These are phyloP conservation scores for Leccinum boreale DNA, from an alignment of 768 basidiomycete species.

Conservation along the genomic window DNA sequence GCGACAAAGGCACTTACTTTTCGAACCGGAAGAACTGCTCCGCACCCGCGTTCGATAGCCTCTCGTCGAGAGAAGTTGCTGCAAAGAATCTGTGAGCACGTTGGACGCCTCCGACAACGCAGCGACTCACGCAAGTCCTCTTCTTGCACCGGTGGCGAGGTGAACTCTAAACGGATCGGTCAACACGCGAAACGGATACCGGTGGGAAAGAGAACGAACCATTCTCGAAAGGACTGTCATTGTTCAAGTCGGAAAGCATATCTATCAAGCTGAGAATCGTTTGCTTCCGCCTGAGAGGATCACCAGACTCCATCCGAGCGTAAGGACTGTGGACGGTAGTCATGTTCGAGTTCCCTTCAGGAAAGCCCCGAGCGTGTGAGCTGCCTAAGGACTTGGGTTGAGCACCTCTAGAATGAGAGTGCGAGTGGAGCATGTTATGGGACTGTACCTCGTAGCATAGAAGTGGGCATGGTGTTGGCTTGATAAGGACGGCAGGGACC, in stretches of 20 bases:
- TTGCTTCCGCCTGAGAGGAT: conserved; percentile 39
- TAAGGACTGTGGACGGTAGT: conserved; percentile 25
- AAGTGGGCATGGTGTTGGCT: conserved; percentile 5
- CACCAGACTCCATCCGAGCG: conserved; percentile 26
- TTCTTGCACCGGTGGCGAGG: conserved; percentile 36
- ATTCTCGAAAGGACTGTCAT: conserved; percentile 34
- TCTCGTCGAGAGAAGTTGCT: conserved; percentile 48
- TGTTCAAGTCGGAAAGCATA: conserved; percentile 42
- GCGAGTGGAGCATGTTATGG: conserved; percentile 24
- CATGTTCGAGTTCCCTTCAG: conserved; percentile 25
- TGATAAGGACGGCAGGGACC: conserved; percentile 21
- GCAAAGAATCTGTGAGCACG: conserved; percentile 9
- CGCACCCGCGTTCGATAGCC: conserved; percentile 47
- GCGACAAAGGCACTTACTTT: conserved; percentile 31
- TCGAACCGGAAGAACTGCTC: conserved; percentile 48
- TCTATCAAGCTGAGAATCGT: conserved; percentile 47
- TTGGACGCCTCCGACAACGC: neutral
- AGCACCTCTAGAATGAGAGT: conserved; percentile 27
- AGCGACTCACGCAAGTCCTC: conserved; percentile 40
- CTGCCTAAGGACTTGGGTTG: conserved; percentile 24
- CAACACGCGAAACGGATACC: conserved; percentile 1
- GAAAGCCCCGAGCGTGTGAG: conserved; percentile 24
- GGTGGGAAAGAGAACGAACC: conserved; percentile 26
- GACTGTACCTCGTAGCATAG: conserved; percentile 33
- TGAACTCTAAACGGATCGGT: conserved; percentile 18